Percentiles rank a stretch among this genome's conserved stretches.
Conservation (phyloP, 306 rosid genomes). For the Macrotyloma uniflorum region DNA sequence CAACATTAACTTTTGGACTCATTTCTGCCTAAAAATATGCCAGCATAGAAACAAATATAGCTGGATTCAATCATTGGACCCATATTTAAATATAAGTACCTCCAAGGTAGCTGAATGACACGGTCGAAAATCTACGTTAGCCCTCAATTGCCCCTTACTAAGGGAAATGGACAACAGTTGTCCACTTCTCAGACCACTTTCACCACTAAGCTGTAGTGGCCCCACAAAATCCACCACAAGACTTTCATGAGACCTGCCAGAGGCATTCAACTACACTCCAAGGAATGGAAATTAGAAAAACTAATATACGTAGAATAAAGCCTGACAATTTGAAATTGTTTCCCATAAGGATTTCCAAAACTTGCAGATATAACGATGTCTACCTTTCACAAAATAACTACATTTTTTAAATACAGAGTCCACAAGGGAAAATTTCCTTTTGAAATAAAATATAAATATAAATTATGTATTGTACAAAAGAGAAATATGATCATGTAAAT, state of each 20-base stretch:
- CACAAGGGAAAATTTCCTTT: not conserved
- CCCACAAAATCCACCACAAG: constrained; percentile 74
- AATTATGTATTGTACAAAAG: not conserved
- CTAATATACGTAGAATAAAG: constrained; percentile 1
- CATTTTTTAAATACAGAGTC: not conserved
- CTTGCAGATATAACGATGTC: not conserved
- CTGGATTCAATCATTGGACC: constrained; percentile 15
- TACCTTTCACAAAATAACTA: constrained; percentile 18
- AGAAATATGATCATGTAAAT: not conserved
- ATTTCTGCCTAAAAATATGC: constrained; percentile 27
- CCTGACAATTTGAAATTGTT: constrained; percentile 21
- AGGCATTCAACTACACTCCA: constrained; percentile 77
- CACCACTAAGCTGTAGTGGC: constrained; percentile 66
- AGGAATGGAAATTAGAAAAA: constrained; percentile 34
- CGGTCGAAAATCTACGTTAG: constrained; percentile 65
- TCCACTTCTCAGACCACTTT: constrained; percentile 55
- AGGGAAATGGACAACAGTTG: constrained; percentile 68
- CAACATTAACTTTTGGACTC: not conserved
- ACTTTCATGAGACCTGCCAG: constrained; percentile 93
- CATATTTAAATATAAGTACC: constrained; percentile 55
- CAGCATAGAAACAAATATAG: constrained; percentile 30
- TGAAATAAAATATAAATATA: not conserved
- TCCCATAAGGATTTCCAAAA: not conserved
- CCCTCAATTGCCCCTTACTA: constrained; percentile 83
- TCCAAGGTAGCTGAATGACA: constrained; percentile 85